phyloP scores from a whole-genome alignment of 495 filamentous ascomycete genomes.

The Daldinia childiae region DNA sequence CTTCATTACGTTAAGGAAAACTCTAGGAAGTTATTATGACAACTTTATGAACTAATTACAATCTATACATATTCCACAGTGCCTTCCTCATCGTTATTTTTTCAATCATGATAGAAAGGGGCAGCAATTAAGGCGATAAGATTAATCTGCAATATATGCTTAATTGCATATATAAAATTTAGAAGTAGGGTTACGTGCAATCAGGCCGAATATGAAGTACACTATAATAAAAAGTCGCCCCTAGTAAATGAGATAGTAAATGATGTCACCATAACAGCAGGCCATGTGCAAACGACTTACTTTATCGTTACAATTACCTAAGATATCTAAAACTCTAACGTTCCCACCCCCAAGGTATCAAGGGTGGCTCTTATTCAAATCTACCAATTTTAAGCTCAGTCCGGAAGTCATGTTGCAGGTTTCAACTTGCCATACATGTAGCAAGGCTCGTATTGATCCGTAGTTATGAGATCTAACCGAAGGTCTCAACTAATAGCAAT shows the following conservation, averaged over 20 bases:
- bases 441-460: constrained; percentile 27
- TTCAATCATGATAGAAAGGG: too few relatives aligned
- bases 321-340: too few relatives aligned
- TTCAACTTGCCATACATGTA: constrained; percentile 9
- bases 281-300: constrained; percentile 17
- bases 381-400: constrained; percentile 1
- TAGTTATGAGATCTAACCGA: constrained; percentile 34
- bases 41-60: too few relatives aligned
- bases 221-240: too few relatives aligned
- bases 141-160: neutral
- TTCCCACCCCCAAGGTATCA: too few relatives aligned
- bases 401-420: constrained; percentile 39
- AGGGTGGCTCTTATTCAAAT: neutral
- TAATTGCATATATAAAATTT: neutral
- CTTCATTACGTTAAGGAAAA: neutral
- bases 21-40: neutral
- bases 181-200: neutral
- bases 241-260: neutral
- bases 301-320: constrained; percentile 9
- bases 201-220: neutral
- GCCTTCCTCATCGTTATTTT: too few relatives aligned
- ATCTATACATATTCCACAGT: too few relatives aligned
- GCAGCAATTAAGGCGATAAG: too few relatives aligned
- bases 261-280: constrained; percentile 28
- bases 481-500: constrained; percentile 32